Evolutionary conservation across 1,284 basidiomycete species (phyloP), one percentile per base, ranked within the genome.

Genomic region (Neolentinus lepideus): DNA sequence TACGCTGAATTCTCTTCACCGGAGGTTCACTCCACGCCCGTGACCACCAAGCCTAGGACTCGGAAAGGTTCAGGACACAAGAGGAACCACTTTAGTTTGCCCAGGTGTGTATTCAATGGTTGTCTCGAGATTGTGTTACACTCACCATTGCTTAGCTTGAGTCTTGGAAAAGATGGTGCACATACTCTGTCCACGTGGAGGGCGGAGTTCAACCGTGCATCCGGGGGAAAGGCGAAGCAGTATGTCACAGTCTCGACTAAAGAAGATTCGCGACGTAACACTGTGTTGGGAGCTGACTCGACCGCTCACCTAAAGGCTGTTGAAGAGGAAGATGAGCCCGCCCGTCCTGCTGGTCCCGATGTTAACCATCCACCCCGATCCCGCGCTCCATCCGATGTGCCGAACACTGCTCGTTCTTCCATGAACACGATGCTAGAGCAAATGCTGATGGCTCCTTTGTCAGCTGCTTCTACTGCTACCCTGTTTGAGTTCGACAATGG

Each of bases 41-140:
- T 51, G 11, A 51, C 73, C 45, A 64, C 64, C 48, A 53, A 63
- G 58, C 61, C 62, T 6, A 62, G 62, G 45, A 65, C 71, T 63
- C 71, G 71, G 64, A 83, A 80, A 66, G 68, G 66, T 25, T 78
- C 79, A 27, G 66, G 65, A 43, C 82, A 84, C 67, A 81, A 77
- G 66, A 76, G 75, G 61, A 78, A 80, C 54, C 81, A 82, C 61
- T 78, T 79, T 67, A 85, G 84, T 68, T 69, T 86, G 54, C 80
- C 84, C 2, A 84, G 82, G 83, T 82, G 68, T 54, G 72, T 64
- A 47, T 58, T 59, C 53, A 50, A 35, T 50, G 25, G 50, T 50
- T 0, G 10, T 19, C 22, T 46, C 50, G 21, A 9, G 46, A 21
- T 43, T 48, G 27, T 46, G 31, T 25, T 46, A 55, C 43, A 59